phyloP scores from a whole-genome alignment of 2,329 filamentous ascomycete genomes.

The Pestalotiopsis sp. region DNA sequence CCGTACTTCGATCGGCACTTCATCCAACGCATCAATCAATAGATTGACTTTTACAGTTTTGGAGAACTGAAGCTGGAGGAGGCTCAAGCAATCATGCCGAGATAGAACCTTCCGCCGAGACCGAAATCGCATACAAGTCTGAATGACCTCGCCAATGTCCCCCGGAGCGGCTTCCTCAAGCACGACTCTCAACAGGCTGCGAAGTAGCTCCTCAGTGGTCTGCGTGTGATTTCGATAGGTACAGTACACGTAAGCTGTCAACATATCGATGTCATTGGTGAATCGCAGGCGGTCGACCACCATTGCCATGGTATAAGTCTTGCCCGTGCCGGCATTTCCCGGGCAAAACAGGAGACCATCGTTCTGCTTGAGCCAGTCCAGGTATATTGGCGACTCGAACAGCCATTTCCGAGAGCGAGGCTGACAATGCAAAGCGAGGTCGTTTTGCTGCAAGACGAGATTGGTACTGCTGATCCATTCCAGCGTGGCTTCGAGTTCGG shows the following conservation, averaged over 20 bases:
- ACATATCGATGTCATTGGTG: conserved; percentile 22
- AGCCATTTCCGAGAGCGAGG: conserved; percentile 48
- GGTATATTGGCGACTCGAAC: conserved; percentile 37
- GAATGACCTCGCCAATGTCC: neutral
- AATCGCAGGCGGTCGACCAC: conserved; percentile 41
- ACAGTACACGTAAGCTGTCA: conserved; percentile 38
- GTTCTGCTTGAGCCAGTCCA: conserved; percentile 27
- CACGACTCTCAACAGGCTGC: neutral
- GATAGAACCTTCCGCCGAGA: neutral
- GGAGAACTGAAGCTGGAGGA: neutral
- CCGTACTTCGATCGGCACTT: neutral
- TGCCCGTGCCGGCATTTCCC: conserved; percentile 29
- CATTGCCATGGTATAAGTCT: conserved; percentile 33
- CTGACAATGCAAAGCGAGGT: conserved; percentile 38
- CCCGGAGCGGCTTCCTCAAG: neutral
- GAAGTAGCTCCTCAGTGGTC: neutral
- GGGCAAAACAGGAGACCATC: conserved; percentile 43
- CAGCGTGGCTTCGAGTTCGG: conserved; percentile 24
- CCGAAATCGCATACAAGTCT: neutral
- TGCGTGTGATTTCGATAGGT: conserved; percentile 46
- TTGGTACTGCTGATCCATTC: conserved; percentile 42
- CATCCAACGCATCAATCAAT: neutral
- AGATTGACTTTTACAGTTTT: neutral
- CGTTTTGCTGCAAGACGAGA: conserved; percentile 40
- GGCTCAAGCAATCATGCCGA: neutral